Base-by-base conservation (phyloP, 1,284 basidiomycete species). In the Cutaneotrichosporon sp. region DNA sequence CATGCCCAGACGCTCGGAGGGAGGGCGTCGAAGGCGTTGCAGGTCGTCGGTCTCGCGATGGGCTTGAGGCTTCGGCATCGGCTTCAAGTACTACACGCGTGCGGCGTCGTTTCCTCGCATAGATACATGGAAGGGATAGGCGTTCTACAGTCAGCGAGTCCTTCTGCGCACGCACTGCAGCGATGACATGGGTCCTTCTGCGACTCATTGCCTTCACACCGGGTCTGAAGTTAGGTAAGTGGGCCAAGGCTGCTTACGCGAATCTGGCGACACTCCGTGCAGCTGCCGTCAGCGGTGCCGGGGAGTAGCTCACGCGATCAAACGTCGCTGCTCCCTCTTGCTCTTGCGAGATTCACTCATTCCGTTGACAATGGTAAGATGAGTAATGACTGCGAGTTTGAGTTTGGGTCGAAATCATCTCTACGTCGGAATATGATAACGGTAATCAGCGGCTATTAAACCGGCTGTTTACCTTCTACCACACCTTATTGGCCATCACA, bases 161-260 rank as follows among this genome's bases (percentile, higher is more conserved):
- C 5, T 6, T 9, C 22, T 22, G 34, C 18, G n/a, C 26, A 57
- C 56, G 22, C 40, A 57, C 56, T 38, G 31, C 56, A 57, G 1
- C 56, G 56, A 11, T 57, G 38, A 22, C 56, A 57, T 42, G 56
- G 56, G 40, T 57, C 56, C 40, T 36, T 32, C 34, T 57, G 56
- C 22, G 56, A 57, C 34, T 57, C 56, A 18, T 57, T 57, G 21
- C 38, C 56, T 5, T 36, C 38, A 21, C 56, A 57, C 31, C 56
- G n/a, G 2, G 38, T 57, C 56, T 57, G 14, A 9, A 3, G 38
- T 57, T 18, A 57, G 56, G 7, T 13, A 13, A 5, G 8, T 7
- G 34, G 18, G 16, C 34, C 13, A 26, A 16, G 11, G 11, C 9
- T 4, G 16, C 40, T 40, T n/a, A 56, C 56, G n/a, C 56, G 56